Base-by-base conservation (phyloP, 352 stramenopile species). In the Phytopythium kandeliae region DNA sequence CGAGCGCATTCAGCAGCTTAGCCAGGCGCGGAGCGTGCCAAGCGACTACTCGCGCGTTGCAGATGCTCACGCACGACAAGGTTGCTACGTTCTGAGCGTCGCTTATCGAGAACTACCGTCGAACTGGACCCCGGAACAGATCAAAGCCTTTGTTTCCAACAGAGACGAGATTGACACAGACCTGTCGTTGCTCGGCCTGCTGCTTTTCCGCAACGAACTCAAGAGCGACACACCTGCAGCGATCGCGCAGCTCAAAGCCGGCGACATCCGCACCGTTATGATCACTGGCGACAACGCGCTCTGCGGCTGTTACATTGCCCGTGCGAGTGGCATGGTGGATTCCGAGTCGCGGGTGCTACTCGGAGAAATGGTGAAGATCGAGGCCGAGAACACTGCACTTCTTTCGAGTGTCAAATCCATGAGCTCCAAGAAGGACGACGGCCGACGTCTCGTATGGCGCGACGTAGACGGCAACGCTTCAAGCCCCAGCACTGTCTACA, bases 171-270 rank as follows among this genome's bases (percentile, higher is more conserved):
- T 96, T 1, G 86, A 97, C 49, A 67, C 62, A 10, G 62, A 71
- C 44, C 59, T 97, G 19, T 78, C 61, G 8, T 70, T 94, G 36
- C 47, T 85, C 1, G 86, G 85, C 1, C 70, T 95, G 21, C 58
- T 95, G 33, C 63, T 91, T 7, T 96, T 96, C 67, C 69, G 80
- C 25, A 96, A 96, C 56, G 63, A 78, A 16, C 57, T 96, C 26
- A 92, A 90, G 53, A 48, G 72, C 12, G 79, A 96, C 42, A 81
- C 81, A 3, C 42, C 35, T 15, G 56, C 65, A 9, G 82, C 80
- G 0, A 89, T 96, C n/a, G 28, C 37, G 19, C 59, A 87, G 46
- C 62, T 96, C 13, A 66, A 74, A 12, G 59, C 62, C 24, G 86
- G 78, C 11, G 75, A 83, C 55, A 74, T 94, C 47, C 62, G 69